Conservation (phyloP, 1,284 basidiomycete genomes). For the Ceratobasidium sp. region DNA sequence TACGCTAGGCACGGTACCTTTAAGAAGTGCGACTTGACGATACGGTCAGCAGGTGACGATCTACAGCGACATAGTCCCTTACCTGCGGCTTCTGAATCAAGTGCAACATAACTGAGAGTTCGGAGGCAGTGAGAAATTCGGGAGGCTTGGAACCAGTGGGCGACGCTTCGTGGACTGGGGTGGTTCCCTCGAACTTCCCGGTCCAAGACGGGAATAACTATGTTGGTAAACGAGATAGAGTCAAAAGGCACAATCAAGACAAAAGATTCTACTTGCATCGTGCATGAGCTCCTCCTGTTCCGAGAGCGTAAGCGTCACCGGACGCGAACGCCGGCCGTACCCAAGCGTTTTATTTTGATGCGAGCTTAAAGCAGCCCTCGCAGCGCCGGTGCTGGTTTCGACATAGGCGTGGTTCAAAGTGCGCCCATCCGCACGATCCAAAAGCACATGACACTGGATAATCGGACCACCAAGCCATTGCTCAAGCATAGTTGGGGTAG, state of each 20-base stretch:
- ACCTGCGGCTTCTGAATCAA: slow-evolving; percentile 78
- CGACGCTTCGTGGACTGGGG: slow-evolving; percentile 65
- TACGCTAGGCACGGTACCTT: slow-evolving; percentile 81
- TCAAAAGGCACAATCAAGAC: slow-evolving; percentile 42
- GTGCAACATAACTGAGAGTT: slow-evolving; percentile 66
- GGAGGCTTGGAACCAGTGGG: slow-evolving; percentile 63
- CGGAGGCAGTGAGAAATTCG: slow-evolving; percentile 67
- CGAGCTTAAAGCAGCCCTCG: slow-evolving; percentile 60
- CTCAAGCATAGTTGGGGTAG: slow-evolving; percentile 72
- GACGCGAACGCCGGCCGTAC: slow-evolving; percentile 72
- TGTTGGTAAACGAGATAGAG: neutral
- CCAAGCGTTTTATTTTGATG: slow-evolving; percentile 70
- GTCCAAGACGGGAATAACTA: slow-evolving; percentile 80
- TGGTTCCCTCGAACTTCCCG: slow-evolving; percentile 71
- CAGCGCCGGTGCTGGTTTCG: slow-evolving; percentile 65
- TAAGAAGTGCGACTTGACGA: slow-evolving; percentile 73
- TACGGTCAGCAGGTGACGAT: neutral
- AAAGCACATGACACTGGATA: slow-evolving; percentile 71
- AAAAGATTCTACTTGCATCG: slow-evolving; percentile 58
- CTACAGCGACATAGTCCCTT: slow-evolving; percentile 48
- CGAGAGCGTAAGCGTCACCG: slow-evolving; percentile 78
- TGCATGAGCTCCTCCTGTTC: slow-evolving; percentile 78
- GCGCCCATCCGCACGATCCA: slow-evolving; percentile 74
- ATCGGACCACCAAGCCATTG: slow-evolving; percentile 69
- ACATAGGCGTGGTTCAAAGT: slow-evolving; percentile 80